A percentile compares a stretch with the other conserved stretches of the same genome.
Conservation (phyloP, 2,329 filamentous ascomycete genomes). For the Cytospora paraplurivora region DNA sequence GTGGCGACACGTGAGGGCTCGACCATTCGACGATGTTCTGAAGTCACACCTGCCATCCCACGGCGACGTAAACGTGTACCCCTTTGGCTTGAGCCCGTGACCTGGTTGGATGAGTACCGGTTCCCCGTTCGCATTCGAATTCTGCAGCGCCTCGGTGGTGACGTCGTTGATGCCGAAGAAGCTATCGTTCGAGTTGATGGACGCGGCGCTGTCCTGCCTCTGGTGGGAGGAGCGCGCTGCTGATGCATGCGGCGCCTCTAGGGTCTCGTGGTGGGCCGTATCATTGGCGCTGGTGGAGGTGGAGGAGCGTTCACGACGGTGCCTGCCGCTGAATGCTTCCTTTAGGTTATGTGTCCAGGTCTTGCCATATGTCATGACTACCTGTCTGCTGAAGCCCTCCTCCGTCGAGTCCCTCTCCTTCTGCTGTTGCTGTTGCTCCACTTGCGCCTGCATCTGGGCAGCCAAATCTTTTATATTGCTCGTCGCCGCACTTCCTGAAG, state of each 20-base stretch:
- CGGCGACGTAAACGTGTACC: conserved; percentile 79
- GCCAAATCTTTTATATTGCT: conserved; percentile 30
- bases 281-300: conserved; percentile 33
- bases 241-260: conserved; percentile 27
- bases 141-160: background rate
- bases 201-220: conserved; percentile 33
- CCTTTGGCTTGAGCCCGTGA: conserved; percentile 56
- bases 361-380: conserved; percentile 60
- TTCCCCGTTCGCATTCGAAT: conserved; percentile 7
- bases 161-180: background rate
- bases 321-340: conserved; percentile 43
- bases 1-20: conserved; percentile 74
- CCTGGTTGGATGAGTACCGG: conserved; percentile 46
- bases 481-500: conserved; percentile 28
- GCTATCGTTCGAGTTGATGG: conserved; percentile 15
- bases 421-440: conserved; percentile 22
- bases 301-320: conserved; percentile 34
- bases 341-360: conserved; percentile 52
- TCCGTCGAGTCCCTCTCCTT: conserved; percentile 31
- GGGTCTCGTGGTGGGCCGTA: conserved; percentile 25
- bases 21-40: conserved; percentile 73
- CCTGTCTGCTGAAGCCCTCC: conserved; percentile 52
- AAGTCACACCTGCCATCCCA: conserved; percentile 92
- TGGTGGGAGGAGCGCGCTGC: conserved; percentile 31
- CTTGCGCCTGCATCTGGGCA: conserved; percentile 18